Percentiles rank a stretch among this genome's conserved stretches.
These are phyloP conservation scores for Elsinoe arachidis DNA, from an alignment of 2,329 filamentous ascomycete species.

Conservation along the genomic window DNA sequence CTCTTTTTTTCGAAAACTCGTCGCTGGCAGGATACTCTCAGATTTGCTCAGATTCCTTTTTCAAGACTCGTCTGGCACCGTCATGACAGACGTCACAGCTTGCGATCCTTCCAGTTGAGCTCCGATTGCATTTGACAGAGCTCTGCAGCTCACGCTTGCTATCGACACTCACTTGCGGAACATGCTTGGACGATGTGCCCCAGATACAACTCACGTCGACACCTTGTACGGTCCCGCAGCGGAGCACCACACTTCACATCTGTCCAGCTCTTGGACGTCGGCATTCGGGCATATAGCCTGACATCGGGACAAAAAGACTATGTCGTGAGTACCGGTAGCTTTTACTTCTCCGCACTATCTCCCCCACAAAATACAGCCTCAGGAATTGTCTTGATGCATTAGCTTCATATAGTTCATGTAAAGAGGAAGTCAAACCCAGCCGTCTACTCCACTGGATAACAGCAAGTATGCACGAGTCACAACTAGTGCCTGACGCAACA, in stretches of 20 bases:
- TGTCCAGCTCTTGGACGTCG: not conserved
- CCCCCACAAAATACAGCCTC: no score
- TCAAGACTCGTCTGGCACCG: not conserved
- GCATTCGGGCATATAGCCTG: not conserved
- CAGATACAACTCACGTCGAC: conserved; percentile 8
- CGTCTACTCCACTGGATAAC: conserved; percentile 19
- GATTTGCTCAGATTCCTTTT: not conserved
- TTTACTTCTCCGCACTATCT: not conserved
- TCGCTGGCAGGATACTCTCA: not conserved
- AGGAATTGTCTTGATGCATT: no score
- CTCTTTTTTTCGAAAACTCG: not conserved
- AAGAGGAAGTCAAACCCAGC: not conserved
- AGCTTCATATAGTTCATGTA: no score
- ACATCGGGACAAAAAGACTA: not conserved
- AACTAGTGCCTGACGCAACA: not conserved
- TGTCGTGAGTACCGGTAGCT: not conserved
- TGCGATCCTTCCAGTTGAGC: not conserved
- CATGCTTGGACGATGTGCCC: conserved; percentile 9
- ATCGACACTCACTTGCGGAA: not conserved
- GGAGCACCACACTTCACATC: not conserved
- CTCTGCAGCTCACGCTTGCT: not conserved
- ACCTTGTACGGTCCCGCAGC: not conserved
- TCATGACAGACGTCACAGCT: not conserved
- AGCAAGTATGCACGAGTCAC: not conserved
- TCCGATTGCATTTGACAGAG: not conserved